Evolutionary conservation across 306 rosid genomes (phyloP), one percentile per base, ranked within the genome.

Genomic region (Quercus dentata): DNA sequence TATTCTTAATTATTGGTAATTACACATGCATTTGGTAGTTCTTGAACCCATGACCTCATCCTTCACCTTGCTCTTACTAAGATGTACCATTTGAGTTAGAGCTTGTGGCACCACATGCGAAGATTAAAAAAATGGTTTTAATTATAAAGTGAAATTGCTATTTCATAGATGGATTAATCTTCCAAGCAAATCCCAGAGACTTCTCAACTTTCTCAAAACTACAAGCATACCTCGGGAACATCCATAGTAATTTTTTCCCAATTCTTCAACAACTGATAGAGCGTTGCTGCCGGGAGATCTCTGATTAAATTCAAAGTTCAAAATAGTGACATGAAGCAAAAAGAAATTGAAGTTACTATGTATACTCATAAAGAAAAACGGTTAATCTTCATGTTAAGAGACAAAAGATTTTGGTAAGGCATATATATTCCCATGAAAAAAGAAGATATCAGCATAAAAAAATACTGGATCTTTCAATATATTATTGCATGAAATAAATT

Each of bases 161-260:
- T 31, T n/a, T 6, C 4, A n/a, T 3, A 58, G 20, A 63, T 35
- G 62, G 73, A 75, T 74, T 57, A 75, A 59, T 35, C 72, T 62
- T 79, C 57, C 56, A 70, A 75, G 61, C 52, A 83, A 83, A 49
- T 17, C 72, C 62, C 62, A 25, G 25, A 46, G 62, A 33, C 74
- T 62, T 72, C 54, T 51, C 76, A 78, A 73, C 76, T 59, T 75
- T 76, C 38, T 27, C 3, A 51, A 30, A 54, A 78, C 19, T 14
- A 76, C 78, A 63, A 74, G 35, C 80, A 74, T 89, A 91, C 99
- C 98, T 95, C 96, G 44, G 78, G 79, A 83, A 83, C 69, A 80
- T 89, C 86, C 62, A 77, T 79, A 31, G 91, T 89, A 77, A 87
- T 75, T 51, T 85, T 86, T 88, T 86, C 87, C 99, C 98, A 95